Percentiles rank a stretch among this genome's conserved stretches.
These are phyloP conservation scores for Solanum chacoense DNA, from an alignment of 305 asterid species.

Conservation along the genomic window DNA sequence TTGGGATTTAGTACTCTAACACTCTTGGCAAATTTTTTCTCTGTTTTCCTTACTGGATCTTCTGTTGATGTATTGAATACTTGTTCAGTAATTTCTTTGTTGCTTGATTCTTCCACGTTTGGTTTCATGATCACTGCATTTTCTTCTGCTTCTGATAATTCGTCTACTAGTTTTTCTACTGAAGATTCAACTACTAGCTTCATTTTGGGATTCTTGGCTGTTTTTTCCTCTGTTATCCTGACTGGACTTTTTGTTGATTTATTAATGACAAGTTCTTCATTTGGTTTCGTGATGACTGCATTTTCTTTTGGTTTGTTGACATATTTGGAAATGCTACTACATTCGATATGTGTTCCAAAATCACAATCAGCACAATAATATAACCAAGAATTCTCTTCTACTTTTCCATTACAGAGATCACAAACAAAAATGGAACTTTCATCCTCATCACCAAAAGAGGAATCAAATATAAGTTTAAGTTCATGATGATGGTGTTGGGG, in stretches of 20 bases:
- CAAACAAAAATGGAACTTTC: neutral
- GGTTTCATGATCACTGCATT: neutral
- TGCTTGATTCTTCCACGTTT: neutral
- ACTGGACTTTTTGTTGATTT: neutral
- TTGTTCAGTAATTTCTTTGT: neutral
- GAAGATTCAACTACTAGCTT: neutral
- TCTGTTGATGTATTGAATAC: neutral
- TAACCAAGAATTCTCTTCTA: conserved; percentile 9
- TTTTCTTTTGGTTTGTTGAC: neutral
- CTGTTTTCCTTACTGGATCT: neutral
- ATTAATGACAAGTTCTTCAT: neutral
- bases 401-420: neutral
- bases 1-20: neutral
- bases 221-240: neutral
- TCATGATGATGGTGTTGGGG: neutral
- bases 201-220: neutral
- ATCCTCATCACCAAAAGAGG: neutral
- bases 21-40: neutral
- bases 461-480: neutral
- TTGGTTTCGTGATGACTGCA: neutral
- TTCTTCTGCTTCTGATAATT: neutral
- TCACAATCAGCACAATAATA: conserved; percentile 16
- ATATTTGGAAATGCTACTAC: neutral
- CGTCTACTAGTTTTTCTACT: neutral
- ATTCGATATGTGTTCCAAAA: conserved; percentile 10